Evolutionary conservation across 2,329 filamentous ascomycete genomes (phyloP), one percentile per base, ranked within the genome.

Genomic region (Diaporthe vexans): DNA sequence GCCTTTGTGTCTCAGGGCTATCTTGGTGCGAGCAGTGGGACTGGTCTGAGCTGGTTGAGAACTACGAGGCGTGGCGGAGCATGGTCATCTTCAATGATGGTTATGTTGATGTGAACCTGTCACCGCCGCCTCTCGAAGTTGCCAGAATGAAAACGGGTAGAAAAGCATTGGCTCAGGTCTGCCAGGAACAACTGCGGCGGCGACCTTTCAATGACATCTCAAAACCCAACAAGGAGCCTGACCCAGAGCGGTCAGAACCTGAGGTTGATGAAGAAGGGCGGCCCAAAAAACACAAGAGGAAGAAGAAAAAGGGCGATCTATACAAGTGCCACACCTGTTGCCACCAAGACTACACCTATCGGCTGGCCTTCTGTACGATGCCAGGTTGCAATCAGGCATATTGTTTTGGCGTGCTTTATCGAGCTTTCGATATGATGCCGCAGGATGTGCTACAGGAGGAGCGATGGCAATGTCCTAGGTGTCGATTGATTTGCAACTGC

Each of bases 1-100:
- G 97, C 81, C 91, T 90, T 4, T 99, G 97, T 80, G 89, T 97
- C 68, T 97, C 95, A 4, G 92, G 91, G 15, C 89, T 98, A 15
- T 91, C 90, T 75, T 99, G 96, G 95, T 95, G 94, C 68, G 95
- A 99, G 81, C 97, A 98, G 81, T 98, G 95, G 89, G 86, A 90
- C 17, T 98, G 95, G 95, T 88, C 91, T 56, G 91, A 95, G 19
- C 86, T 99, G 15, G 87, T 91, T 0, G 87, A 91, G 68, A 93
- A 94, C 74, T 95, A 98, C 81, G 95, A 98, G 76, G 85, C 85
- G 3, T 99, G 96, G 95, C 91, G 95, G 52, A 88, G 89, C 24
- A 91, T 95, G 82, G 91, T 98, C 43, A 91, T 97, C 68, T 88
- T 91, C 67, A 91, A 94, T 76, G 91, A 94, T 77, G 91, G 92